Evolutionary conservation across 164 flowering plant genomes (phyloP).

Genomic region (Houttuynia cordata): DNA sequence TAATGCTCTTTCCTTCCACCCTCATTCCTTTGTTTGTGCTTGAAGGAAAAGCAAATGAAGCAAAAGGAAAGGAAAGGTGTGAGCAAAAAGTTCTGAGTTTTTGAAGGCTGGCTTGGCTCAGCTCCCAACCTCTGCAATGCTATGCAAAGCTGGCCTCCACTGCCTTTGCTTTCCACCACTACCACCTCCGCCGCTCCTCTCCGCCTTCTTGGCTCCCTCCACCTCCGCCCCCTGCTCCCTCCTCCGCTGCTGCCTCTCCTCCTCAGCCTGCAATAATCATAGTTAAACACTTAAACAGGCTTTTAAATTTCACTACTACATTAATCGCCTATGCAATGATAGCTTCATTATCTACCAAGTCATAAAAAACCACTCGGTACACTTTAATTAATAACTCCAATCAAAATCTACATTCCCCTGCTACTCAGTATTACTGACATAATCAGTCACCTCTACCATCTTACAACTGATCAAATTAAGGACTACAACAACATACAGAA

Average conservation of each 20-base stretch:
- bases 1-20: background rate
- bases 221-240: conserved; percentile 12
- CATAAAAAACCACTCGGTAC: no score
- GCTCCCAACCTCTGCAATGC: conserved; percentile 45
- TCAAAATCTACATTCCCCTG: no score
- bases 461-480: no score
- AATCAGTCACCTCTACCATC: no score
- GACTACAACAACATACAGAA: no score
- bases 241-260: conserved; percentile 13
- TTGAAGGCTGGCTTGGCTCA: background rate
- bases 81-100: background rate
- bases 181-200: conserved; percentile 9
- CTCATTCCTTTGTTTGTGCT: background rate
- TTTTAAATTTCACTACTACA: no score
- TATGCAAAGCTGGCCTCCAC: conserved; percentile 69
- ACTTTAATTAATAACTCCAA: no score
- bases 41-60: background rate
- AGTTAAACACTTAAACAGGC: no score
- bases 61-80: background rate
- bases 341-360: no score
- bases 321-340: background rate
- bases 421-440: no score
- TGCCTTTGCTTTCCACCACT: conserved; percentile 26
- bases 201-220: conserved; percentile 2
- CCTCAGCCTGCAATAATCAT: background rate